phyloP scores from a whole-genome alignment of 768 basidiomycete species.

The Boletus insuetus region DNA sequence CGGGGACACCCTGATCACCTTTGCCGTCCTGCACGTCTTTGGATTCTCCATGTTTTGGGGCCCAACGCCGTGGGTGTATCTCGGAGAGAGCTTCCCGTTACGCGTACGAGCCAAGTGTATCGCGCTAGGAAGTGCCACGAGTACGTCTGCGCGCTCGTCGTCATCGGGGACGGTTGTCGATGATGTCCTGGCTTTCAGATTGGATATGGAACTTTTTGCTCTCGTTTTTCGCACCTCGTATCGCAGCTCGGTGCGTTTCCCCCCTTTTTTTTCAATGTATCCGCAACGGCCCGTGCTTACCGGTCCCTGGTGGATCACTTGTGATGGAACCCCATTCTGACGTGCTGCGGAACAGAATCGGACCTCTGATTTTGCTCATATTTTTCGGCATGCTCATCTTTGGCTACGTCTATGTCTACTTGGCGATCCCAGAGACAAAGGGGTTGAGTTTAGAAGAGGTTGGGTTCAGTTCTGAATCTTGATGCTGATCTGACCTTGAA shows the following conservation, averaged over 20 bases:
- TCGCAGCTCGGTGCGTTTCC: slow-evolving; percentile 48
- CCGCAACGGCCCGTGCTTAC: no score
- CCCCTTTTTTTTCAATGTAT: background rate
- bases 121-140: slow-evolving; percentile 63
- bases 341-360: slow-evolving; percentile 42
- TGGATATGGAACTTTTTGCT: slow-evolving; percentile 78
- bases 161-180: no score
- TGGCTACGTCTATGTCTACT: slow-evolving; percentile 72
- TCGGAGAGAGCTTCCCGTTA: slow-evolving; percentile 80
- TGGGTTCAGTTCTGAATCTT: no score
- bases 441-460: slow-evolving; percentile 74
- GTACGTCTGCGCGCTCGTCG: slow-evolving; percentile 20
- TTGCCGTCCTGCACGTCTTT: slow-evolving; percentile 72
- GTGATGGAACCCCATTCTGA: no score
- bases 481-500: no score
- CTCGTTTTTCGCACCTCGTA: slow-evolving; percentile 68
- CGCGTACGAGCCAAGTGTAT: slow-evolving; percentile 75
- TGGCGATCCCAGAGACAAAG: slow-evolving; percentile 80
- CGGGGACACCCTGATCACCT: slow-evolving; percentile 61
- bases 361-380: slow-evolving; percentile 72
- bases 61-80: slow-evolving; percentile 70
- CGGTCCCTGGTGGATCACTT: no score
- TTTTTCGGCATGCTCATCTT: slow-evolving; percentile 75
- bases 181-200: slow-evolving; percentile 22
- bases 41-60: slow-evolving; percentile 76